phyloP scores from a whole-genome alignment of 2,329 filamentous ascomycete species.

The Trichoderma koningii region DNA sequence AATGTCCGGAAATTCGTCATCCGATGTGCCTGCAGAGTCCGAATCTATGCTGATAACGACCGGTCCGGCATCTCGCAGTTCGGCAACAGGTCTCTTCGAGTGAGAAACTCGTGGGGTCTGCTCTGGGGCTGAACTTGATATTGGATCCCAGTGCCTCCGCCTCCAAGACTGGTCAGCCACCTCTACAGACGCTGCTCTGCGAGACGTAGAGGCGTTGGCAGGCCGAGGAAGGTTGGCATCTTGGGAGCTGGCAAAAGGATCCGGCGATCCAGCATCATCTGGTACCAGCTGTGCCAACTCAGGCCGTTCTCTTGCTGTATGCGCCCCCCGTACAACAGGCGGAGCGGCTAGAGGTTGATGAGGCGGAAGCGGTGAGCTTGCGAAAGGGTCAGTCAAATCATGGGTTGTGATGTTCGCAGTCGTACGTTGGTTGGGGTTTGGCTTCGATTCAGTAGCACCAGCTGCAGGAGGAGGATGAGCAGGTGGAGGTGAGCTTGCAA shows the following conservation, averaged over 20 bases:
- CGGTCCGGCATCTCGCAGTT: not conserved
- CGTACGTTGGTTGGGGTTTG: not conserved
- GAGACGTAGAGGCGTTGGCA: slow-evolving; percentile 3
- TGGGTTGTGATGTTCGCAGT: not conserved
- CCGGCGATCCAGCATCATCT: not conserved
- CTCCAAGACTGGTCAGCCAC: not conserved
- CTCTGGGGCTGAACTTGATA: slow-evolving; percentile 57
- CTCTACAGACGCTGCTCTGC: slow-evolving; percentile 18
- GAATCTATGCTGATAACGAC: slow-evolving; percentile 44
- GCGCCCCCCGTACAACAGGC: not conserved
- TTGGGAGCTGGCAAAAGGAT: slow-evolving; percentile 33
- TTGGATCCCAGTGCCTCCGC: slow-evolving; percentile 45
- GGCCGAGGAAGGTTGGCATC: not conserved
- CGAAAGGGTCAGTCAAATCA: slow-evolving; percentile 40
- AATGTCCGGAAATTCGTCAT: slow-evolving; percentile 55
- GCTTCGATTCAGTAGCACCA: not conserved
- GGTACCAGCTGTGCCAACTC: not conserved
- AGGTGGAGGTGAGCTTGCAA: slow-evolving; percentile 9
- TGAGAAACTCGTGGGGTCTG: slow-evolving; percentile 30
- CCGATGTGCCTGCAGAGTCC: slow-evolving; percentile 38
- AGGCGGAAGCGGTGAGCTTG: slow-evolving; percentile 37
- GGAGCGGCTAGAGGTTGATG: not conserved
- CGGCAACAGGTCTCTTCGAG: slow-evolving; percentile 28
- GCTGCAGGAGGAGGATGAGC: not conserved
- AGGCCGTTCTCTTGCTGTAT: not conserved